phyloP scores from a whole-genome alignment of 495 filamentous ascomycete species.

The Aspergillus affinis region DNA sequence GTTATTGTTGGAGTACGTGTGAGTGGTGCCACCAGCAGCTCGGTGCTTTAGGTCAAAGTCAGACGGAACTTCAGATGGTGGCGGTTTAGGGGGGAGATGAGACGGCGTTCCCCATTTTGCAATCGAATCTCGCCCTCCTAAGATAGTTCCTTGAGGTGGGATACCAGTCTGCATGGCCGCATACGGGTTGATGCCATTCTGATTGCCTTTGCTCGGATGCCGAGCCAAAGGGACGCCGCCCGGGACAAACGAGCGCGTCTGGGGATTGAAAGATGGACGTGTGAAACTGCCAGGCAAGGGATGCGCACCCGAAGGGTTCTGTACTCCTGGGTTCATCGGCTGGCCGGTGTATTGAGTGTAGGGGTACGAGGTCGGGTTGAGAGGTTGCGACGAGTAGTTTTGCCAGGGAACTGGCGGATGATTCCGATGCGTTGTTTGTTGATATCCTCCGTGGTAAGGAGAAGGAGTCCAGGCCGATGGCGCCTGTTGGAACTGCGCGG shows the following conservation, averaged over 20 bases:
- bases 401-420: slow-evolving; percentile 40
- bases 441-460: slow-evolving; percentile 46
- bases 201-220: slow-evolving; percentile 31
- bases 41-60: slow-evolving; percentile 43
- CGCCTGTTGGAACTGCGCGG: slow-evolving; percentile 31
- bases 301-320: slow-evolving; percentile 57
- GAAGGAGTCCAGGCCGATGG: slow-evolving; percentile 33
- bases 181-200: slow-evolving; percentile 35
- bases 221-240: slow-evolving; percentile 34
- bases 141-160: slow-evolving; percentile 31
- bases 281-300: slow-evolving; percentile 80
- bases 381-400: slow-evolving; percentile 38
- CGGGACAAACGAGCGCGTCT: slow-evolving; percentile 87
- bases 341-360: slow-evolving; percentile 77
- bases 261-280: slow-evolving; percentile 85
- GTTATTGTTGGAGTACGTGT: slow-evolving; percentile 27
- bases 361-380: slow-evolving; percentile 59
- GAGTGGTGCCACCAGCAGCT: slow-evolving; percentile 18
- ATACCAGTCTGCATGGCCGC: slow-evolving; percentile 23
- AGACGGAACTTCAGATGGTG: slow-evolving; percentile 51
- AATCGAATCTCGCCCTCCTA: slow-evolving; percentile 39
- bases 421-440: slow-evolving; percentile 35
- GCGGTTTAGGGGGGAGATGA: slow-evolving; percentile 55
- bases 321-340: slow-evolving; percentile 61
- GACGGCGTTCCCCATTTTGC: slow-evolving; percentile 57